Evolutionary conservation across 78 protist species (phyloP).

Genomic region (Diacronema lutheri): DNA sequence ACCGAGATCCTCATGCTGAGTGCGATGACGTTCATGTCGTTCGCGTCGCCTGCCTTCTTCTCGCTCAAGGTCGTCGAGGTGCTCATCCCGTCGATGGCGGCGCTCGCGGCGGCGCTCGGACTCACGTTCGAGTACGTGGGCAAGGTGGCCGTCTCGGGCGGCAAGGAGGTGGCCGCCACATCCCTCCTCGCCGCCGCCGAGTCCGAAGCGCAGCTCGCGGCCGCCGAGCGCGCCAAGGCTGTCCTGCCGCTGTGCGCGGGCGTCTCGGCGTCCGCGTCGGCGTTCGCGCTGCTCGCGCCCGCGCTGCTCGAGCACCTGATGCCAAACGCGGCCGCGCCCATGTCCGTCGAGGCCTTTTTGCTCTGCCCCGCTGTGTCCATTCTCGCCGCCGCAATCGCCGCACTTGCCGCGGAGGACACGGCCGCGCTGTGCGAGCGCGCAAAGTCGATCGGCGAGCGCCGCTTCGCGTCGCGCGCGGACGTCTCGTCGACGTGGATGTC

Average conservation of each 20-base stretch:
- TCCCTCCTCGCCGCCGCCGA: neutral
- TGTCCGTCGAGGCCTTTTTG: neutral
- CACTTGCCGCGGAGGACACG: neutral
- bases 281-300: slow-evolving; percentile 10
- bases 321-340: neutral
- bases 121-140: neutral
- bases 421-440: neutral
- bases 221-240: slow-evolving; percentile 17
- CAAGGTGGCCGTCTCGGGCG: neutral
- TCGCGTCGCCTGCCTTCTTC: neutral
- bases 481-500: neutral
- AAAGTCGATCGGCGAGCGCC: neutral
- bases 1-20: neutral
- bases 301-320: neutral
- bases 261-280: neutral
- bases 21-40: neutral
- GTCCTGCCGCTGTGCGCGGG: slow-evolving; percentile 5
- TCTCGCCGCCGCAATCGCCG: neutral
- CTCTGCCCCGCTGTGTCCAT: neutral
- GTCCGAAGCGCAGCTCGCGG: neutral
- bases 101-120: slow-evolving; percentile 8
- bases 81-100: slow-evolving; percentile 4
- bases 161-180: slow-evolving; percentile 9
- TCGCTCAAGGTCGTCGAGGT: neutral
- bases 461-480: neutral